Evolutionary conservation across 1,284 basidiomycete species (phyloP).

Genomic region (Ganoderma multipileum): DNA sequence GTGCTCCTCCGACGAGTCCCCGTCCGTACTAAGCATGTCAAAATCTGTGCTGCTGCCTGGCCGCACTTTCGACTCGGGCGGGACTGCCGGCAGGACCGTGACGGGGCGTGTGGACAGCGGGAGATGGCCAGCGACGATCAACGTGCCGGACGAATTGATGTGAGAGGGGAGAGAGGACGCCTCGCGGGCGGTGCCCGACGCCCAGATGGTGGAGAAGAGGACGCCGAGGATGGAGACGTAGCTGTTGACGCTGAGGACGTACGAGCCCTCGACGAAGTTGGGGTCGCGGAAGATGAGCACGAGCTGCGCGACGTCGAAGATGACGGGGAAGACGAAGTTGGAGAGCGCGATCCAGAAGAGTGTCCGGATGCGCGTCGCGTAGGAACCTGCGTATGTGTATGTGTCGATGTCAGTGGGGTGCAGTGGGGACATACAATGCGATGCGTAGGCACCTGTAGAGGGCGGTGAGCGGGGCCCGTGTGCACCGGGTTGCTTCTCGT

Average conservation of each 20-base stretch:
- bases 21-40: not conserved
- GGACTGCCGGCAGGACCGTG: not conserved
- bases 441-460: not conserved
- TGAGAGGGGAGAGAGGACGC: not conserved
- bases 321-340: slow-evolving; percentile 41
- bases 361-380: slow-evolving; percentile 12
- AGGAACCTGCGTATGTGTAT: not conserved
- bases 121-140: not conserved
- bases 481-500: not conserved
- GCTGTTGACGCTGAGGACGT: slow-evolving; percentile 27
- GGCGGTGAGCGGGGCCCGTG: not conserved
- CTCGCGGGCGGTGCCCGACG: not conserved
- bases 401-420: not conserved
- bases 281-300: slow-evolving; percentile 23
- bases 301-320: slow-evolving; percentile 37
- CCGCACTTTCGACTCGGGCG: not conserved
- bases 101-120: not conserved
- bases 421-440: not conserved
- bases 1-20: not conserved
- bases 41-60: not conserved
- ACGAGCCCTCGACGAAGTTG: slow-evolving; percentile 20
- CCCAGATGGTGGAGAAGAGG: slow-evolving; percentile 22
- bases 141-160: not conserved
- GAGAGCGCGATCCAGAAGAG: slow-evolving; percentile 42
- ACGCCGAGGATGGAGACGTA: slow-evolving; percentile 32